Evolutionary conservation across 176 grass and related monocot species (phyloP), one percentile per base, ranked within the genome.

Genomic region (Phragmites australis): DNA sequence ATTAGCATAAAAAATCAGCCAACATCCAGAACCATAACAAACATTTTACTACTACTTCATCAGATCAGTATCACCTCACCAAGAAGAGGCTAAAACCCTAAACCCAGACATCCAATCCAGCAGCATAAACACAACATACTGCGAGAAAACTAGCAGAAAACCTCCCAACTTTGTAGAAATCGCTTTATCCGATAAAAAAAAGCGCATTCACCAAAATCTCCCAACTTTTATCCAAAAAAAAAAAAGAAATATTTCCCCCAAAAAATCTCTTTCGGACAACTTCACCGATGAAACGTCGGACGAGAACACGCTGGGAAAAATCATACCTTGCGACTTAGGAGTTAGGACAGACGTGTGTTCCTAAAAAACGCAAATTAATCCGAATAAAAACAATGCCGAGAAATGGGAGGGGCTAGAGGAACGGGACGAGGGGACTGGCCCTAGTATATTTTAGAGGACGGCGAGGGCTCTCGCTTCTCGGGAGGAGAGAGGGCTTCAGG

Each of bases 401-500:
- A 46, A 56, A 69, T 34, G 17, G 80, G 3, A 53, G 27, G 16
- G 29, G 54, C 8, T 3, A 19, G 62, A 62, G 46, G 68, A 74
- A 65, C 58, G 27, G 44, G 13, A 10, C 37, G 39, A 8, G 46
- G 14, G 11, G 4, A 44, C n/a, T 7, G 34, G 16, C 45, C 52
- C 18, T 64, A 19, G 7, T 57, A 26, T 34, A 15, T 58, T 75
- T 65, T 51, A 58, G 8, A 43, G 54, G 65, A 23, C 56, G 83
- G 49, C 53, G 26, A 75, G 76, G 42, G 19, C 42, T 74, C 29
- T 25, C 29, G 42, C 9, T 30, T 74, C 29, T 25, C 29, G 39
- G 22, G 29, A 13, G 58, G 15, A 31, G 67, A 43, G 84, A 29
- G 61, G 71, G 58, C 51, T 93, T 87, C 74, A 74, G 78, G 91